Percentiles rank a stretch among this genome's conserved stretches.
phyloP scores from a whole-genome alignment of 2,329 filamentous ascomycete species.

The Neophaeococcomyces mojaviensis region DNA sequence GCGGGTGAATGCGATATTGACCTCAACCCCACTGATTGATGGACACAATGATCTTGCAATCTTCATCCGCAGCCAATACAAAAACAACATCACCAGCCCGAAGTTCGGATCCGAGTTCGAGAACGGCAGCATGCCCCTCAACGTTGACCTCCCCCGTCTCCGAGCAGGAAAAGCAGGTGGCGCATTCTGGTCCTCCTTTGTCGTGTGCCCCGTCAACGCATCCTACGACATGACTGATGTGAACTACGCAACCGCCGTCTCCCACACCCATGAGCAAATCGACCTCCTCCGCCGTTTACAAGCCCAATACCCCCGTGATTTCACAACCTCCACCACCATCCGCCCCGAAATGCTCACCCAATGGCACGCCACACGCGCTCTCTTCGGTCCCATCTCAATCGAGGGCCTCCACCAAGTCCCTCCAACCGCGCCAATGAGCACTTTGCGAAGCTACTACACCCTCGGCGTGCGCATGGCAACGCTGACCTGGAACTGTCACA shows the following conservation, averaged over 20 bases:
- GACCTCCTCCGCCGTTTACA: conserved; percentile 63
- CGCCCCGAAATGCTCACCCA: conserved; percentile 52
- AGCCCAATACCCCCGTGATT: conserved; percentile 57
- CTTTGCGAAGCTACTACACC: conserved; percentile 65
- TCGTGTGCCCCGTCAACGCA: conserved; percentile 65
- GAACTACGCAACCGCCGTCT: conserved; percentile 44
- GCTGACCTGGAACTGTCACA: conserved; percentile 89
- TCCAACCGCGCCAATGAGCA: conserved; percentile 60
- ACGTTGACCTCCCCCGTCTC: conserved; percentile 75
- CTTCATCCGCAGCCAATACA: conserved; percentile 56
- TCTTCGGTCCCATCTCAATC: conserved; percentile 72
- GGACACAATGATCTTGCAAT: conserved; percentile 86
- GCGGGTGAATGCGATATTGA: conserved; percentile 38
- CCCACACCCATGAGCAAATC: conserved; percentile 65
- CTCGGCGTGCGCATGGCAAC: conserved; percentile 83
- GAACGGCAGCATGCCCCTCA: conserved; percentile 57
- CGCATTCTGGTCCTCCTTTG: conserved; percentile 81
- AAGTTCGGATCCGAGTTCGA: conserved; percentile 71
- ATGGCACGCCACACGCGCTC: conserved; percentile 50
- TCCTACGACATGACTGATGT: conserved; percentile 31
- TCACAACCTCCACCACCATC: conserved; percentile 49
- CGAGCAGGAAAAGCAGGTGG: conserved; percentile 59
- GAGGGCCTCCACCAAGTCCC: conserved; percentile 93
- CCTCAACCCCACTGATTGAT: conserved; percentile 51
- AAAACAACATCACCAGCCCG: conserved; percentile 69